phyloP scores from a whole-genome alignment of 2,329 filamentous ascomycete species.

The Aspergillus sp. region DNA sequence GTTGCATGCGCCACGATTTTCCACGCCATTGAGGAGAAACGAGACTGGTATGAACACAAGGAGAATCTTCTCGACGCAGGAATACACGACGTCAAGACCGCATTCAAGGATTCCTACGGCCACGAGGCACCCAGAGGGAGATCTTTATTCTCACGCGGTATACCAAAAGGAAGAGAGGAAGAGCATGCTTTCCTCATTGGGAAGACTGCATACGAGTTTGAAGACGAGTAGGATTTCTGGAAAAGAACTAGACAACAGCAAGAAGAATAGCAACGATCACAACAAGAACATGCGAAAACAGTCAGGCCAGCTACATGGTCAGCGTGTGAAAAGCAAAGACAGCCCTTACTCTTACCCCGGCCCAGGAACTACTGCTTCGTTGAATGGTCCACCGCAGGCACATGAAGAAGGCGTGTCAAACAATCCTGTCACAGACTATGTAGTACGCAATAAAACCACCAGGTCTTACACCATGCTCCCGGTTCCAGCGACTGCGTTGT shows the following conservation, averaged over 20 bases:
- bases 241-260: not conserved
- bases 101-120: slow-evolving; percentile 12
- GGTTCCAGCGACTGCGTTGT: not conserved
- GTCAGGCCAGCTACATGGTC: no score
- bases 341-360: not conserved
- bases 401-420: not conserved
- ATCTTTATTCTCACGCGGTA: slow-evolving; percentile 8
- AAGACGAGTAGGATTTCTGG: not conserved
- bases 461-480: slow-evolving; percentile 1
- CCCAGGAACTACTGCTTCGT: not conserved
- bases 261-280: no score
- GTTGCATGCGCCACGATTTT: not conserved
- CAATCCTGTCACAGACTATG: not conserved
- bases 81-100: not conserved
- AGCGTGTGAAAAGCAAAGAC: no score
- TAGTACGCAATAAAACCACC: not conserved
- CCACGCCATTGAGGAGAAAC: not conserved
- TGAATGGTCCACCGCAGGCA: not conserved
- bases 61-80: not conserved
- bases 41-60: not conserved
- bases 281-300: not conserved
- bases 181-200: slow-evolving; percentile 7
- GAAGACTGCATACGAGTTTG: slow-evolving; percentile 1
- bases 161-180: slow-evolving; percentile 10
- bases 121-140: slow-evolving; percentile 1